Evolutionary conservation across 352 stramenopile species (phyloP), one percentile per base, ranked within the genome.

Genomic region (Thalassiosira livingstoniorum): DNA sequence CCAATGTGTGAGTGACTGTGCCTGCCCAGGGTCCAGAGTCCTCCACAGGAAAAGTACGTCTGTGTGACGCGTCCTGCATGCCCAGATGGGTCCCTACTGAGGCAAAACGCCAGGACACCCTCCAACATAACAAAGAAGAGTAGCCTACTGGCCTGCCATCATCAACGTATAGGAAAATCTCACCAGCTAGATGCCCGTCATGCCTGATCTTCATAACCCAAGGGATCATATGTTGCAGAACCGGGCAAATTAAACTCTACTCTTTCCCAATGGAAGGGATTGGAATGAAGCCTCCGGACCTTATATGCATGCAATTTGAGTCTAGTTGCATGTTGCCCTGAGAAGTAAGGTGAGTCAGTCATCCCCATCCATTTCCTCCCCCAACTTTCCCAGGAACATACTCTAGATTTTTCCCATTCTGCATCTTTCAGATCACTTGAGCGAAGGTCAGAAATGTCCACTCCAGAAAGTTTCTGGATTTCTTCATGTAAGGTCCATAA

Each of bases 301-400:
- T 77, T 77, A 31, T 68, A 68, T 0, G 58, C 68, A 34, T 55
- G 25, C 7, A 32, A 18, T 29, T 77, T 77, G 0, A 45, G 35
- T 21, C 45, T 62, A 13, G 62, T 25, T 29, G 51, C 21, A 2
- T 62, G 15, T 32, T 83, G 75, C n/a, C 70, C 18, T 23, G 70
- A 60, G 4, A 75, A 21, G 53, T 88, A 87, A 51, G 84, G 84
- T 23, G 66, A 87, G 18, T 54, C 54, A 25, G 31, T 75, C 1
- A 87, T 23, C 18, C 84, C 84, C 84, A 90, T 90, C 18, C 32
- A 74, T 34, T 54, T 66, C 18, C 80, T n/a, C 3, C 18, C 32
- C 84, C 84, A 90, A 18, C 47, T 1, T 39, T 81, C 78, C 65
- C 64, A 80, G 1, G 15, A 4, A 7, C n/a, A 61, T 11, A 64